phyloP scores from a whole-genome alignment of 202 grass and related monocot genomes.

The Alloteropsis angusta region DNA sequence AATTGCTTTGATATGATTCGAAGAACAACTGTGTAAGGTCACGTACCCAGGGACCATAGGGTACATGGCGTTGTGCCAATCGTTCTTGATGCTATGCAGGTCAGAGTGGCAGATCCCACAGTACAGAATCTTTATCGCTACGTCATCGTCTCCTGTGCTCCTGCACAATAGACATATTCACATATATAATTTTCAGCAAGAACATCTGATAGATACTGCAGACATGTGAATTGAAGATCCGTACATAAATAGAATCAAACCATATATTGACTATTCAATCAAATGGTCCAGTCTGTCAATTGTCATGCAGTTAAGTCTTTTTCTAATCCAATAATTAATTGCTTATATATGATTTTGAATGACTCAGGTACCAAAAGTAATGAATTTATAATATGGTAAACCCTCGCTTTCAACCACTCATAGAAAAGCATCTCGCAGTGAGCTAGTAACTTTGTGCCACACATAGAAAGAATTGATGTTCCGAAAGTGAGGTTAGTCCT shows the following conservation, averaged over 20 bases:
- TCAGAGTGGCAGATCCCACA: conserved; percentile 84
- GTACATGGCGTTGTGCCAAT: conserved; percentile 39
- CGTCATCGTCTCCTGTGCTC: conserved; percentile 56
- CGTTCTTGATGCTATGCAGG: conserved; percentile 52
- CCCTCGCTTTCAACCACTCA: background rate
- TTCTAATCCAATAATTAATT: background rate
- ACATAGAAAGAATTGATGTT: background rate
- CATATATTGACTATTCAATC: background rate
- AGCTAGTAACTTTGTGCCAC: background rate
- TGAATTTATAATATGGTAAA: no score
- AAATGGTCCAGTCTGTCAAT: background rate
- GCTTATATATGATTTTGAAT: no score
- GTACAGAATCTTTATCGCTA: conserved; percentile 59
- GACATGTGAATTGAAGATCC: background rate
- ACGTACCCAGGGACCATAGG: conserved; percentile 43
- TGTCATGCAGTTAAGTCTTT: background rate
- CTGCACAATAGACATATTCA: conserved; percentile 31
- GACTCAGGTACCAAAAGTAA: no score
- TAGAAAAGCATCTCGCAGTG: background rate
- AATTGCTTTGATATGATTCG: background rate
- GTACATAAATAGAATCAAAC: background rate
- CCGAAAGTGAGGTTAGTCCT: background rate
- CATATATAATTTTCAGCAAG: background rate
- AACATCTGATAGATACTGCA: background rate
- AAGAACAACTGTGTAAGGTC: background rate